Evolutionary conservation across 495 filamentous ascomycete genomes (phyloP).

Genomic region (Penicillium paxilli): DNA sequence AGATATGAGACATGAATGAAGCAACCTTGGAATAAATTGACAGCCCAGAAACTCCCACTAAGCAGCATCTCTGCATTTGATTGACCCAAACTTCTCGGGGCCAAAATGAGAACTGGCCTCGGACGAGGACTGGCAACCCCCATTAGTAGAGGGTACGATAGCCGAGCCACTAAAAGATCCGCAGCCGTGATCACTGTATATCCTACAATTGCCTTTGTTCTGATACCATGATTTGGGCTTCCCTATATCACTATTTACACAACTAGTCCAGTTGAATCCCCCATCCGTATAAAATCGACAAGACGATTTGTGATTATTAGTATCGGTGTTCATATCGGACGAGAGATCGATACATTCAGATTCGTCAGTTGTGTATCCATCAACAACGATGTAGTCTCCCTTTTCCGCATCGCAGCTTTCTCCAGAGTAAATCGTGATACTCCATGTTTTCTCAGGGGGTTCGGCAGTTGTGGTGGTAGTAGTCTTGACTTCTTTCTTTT

Average conservation of each 20-base stretch:
- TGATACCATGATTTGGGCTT: slow-evolving; percentile 1
- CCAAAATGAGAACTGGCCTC: too few species aligned
- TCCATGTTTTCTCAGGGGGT: background rate
- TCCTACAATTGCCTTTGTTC: background rate
- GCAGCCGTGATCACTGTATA: background rate
- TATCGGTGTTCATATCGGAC: background rate
- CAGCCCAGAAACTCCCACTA: too few species aligned
- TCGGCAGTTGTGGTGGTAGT: background rate
- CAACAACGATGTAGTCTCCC: background rate
- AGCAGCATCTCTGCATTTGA: background rate
- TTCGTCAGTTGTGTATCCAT: background rate
- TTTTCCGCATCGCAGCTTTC: background rate
- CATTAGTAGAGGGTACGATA: too few species aligned
- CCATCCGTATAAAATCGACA: slow-evolving; percentile 4
- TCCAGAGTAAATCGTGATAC: background rate
- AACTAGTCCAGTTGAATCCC: background rate
- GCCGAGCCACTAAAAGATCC: background rate
- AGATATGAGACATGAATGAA: background rate
- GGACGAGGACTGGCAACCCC: too few species aligned
- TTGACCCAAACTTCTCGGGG: background rate
- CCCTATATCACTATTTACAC: background rate
- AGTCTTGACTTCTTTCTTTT: background rate
- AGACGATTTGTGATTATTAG: background rate
- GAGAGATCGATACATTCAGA: slow-evolving; percentile 2
- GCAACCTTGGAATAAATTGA: too few species aligned